Percentiles rank a stretch among this genome's conserved stretches.
phyloP scores from a whole-genome alignment of 2,329 filamentous ascomycete genomes.

The Penicillium decumbens region DNA sequence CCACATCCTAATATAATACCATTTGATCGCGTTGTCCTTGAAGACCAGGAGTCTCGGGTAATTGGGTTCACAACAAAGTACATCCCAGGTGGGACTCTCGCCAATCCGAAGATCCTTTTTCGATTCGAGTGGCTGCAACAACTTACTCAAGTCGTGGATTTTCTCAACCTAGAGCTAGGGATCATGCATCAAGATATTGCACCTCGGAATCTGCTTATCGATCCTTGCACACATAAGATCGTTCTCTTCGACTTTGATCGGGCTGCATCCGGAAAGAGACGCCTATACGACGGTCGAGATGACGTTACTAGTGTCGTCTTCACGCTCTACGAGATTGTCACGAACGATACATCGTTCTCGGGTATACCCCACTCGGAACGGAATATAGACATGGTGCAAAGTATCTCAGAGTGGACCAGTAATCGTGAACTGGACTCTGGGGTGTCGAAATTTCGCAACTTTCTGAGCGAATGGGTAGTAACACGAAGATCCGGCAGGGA shows the following conservation, averaged over 20 bases:
- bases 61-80: constrained; percentile 28
- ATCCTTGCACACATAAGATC: constrained; percentile 19
- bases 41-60: constrained; percentile 24
- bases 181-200: constrained; percentile 35
- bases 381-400: constrained; percentile 21
- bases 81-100: constrained; percentile 24
- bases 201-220: constrained; percentile 28
- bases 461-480: constrained; percentile 15
- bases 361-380: constrained; percentile 23
- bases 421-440: constrained; percentile 17
- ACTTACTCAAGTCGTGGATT: constrained; percentile 24
- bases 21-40: constrained; percentile 27
- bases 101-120: constrained; percentile 18
- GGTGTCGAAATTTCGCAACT: constrained; percentile 16
- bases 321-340: constrained; percentile 27
- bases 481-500: constrained; percentile 3
- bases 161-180: constrained; percentile 21
- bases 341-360: constrained; percentile 22
- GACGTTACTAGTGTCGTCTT: constrained; percentile 25
- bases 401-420: constrained; percentile 13
- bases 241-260: constrained; percentile 26
- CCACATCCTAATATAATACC: constrained; percentile 29
- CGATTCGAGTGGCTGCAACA: constrained; percentile 25
- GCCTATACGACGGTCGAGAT: constrained; percentile 19
- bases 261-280: constrained; percentile 16